Evolutionary conservation across 2,329 filamentous ascomycete genomes (phyloP), one percentile per base, ranked within the genome.

Genomic region (Botryosphaeria agaves): DNA sequence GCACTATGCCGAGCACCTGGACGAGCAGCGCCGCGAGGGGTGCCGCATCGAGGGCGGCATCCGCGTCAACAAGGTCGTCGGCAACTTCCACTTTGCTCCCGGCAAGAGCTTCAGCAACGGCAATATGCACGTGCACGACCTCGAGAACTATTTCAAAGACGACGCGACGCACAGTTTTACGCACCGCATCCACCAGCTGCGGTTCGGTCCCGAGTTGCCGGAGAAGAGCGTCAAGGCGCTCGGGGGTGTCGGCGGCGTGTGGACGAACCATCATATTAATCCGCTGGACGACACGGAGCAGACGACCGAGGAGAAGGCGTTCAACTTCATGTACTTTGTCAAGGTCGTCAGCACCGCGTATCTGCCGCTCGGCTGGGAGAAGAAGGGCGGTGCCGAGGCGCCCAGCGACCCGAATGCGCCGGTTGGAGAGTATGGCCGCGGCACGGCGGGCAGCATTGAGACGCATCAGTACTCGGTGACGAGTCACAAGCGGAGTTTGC

Each of bases 381-480:
- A 72, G 44, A 65, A 64, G 35, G 55, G 52, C 32, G 56, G 53
- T 0, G 42, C 35, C 21, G 47, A 44, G 26, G 45, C 53, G 12
- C 40, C 47, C 9, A 44, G 50, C 15, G 44, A 54, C 31, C 46
- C 75, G 28, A 60, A 67, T 28, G 57, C 69, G 8, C 72, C 72
- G 31, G 59, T 89, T 29, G 81, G 84, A 45, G 58, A 60, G 16
- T 72, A 80, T 33, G 79, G 81, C 25, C 63, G 71, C 30, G 62
- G 66, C 24, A 53, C 62, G 18, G 69, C 77, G 38, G 85, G 84
- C 39, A 92, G 82, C 52, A 71, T 98, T 41, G 89, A 98, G 61
- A 94, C 89, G 5, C 87, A 98, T 52, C 89, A 98, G 60, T 98
- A 95, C 62, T 92, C 82, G 0, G 91, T 94, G 11, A 98, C 91